Percentiles rank a stretch among this genome's conserved stretches.
phyloP scores from a whole-genome alignment of 1,284 basidiomycete genomes.

The Fomitopsis betulina region DNA sequence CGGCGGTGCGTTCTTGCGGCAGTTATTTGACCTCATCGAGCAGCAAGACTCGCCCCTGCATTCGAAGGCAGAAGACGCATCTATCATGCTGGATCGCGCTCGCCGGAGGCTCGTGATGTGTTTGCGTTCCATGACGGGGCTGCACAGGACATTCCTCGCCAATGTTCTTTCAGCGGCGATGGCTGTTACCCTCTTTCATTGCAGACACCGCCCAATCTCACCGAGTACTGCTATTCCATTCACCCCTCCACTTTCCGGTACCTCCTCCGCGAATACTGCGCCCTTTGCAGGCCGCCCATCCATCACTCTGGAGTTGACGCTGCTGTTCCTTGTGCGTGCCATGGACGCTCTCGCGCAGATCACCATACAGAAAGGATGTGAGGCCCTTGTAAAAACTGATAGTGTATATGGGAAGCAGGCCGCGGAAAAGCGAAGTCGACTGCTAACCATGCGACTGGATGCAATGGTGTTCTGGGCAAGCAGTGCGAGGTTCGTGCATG shows the following conservation, averaged over 20 bases:
- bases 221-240: not conserved
- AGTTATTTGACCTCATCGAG: constrained; percentile 35
- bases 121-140: constrained; percentile 26
- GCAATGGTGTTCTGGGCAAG: constrained; percentile 70
- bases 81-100: not conserved
- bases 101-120: not conserved
- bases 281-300: constrained; percentile 30
- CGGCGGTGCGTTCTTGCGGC: constrained; percentile 52
- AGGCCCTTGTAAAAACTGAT: constrained; percentile 6
- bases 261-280: constrained; percentile 3
- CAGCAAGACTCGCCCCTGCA: not conserved
- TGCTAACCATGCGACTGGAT: constrained; percentile 47
- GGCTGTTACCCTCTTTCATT: constrained; percentile 53
- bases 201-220: constrained; percentile 27
- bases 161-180: constrained; percentile 54
- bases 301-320: constrained; percentile 61
- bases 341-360: constrained; percentile 55
- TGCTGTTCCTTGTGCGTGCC: constrained; percentile 67
- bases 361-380: constrained; percentile 34
- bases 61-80: not conserved
- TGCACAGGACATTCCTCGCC: constrained; percentile 50
- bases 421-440: constrained; percentile 16
- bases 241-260: constrained; percentile 1
- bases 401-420: constrained; percentile 12
- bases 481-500: constrained; percentile 54